phyloP scores from a whole-genome alignment of 768 basidiomycete genomes.

The Cantharellus anzutake region DNA sequence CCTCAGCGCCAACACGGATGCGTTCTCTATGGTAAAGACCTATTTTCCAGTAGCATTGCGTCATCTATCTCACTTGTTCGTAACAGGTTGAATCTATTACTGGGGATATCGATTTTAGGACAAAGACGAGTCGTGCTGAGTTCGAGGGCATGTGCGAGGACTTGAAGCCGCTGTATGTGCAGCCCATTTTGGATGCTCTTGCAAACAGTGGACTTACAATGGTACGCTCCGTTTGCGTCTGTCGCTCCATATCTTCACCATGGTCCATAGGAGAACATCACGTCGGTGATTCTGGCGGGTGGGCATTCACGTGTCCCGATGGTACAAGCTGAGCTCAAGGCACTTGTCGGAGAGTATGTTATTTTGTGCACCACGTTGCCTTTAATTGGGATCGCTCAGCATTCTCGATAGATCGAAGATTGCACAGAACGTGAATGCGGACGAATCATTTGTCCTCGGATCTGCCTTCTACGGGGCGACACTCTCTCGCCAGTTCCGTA shows the following conservation, averaged over 20 bases:
- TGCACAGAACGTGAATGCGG: slow-evolving; percentile 88
- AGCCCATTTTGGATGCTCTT: slow-evolving; percentile 61
- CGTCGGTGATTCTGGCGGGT: slow-evolving; percentile 84
- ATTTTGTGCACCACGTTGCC: neutral
- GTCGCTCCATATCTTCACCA: slow-evolving; percentile 1
- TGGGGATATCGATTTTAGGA: slow-evolving; percentile 78
- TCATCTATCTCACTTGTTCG: slow-evolving; percentile 1
- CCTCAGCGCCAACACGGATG: slow-evolving; percentile 81
- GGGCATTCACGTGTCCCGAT: slow-evolving; percentile 82
- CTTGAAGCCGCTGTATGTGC: slow-evolving; percentile 38
- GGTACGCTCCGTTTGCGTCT: slow-evolving; percentile 22
- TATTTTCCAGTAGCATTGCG: neutral
- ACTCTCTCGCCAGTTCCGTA: slow-evolving; percentile 79
- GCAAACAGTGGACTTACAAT: slow-evolving; percentile 42
- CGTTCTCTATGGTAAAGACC: slow-evolving; percentile 40
- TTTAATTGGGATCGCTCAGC: neutral
- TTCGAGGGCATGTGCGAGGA: slow-evolving; percentile 63
- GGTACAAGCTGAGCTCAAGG: slow-evolving; percentile 66
- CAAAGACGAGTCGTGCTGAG: slow-evolving; percentile 53
- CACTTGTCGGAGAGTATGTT: slow-evolving; percentile 58
- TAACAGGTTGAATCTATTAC: slow-evolving; percentile 67
- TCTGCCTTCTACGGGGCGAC: slow-evolving; percentile 85
- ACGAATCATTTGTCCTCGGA: slow-evolving; percentile 87
- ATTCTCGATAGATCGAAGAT: slow-evolving; percentile 45
- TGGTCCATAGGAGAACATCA: slow-evolving; percentile 42